Percentiles rank a stretch among this genome's conserved stretches.
Evolutionary conservation across 352 stramenopile genomes (phyloP).

Genomic region (Pelagophyceae sp.): DNA sequence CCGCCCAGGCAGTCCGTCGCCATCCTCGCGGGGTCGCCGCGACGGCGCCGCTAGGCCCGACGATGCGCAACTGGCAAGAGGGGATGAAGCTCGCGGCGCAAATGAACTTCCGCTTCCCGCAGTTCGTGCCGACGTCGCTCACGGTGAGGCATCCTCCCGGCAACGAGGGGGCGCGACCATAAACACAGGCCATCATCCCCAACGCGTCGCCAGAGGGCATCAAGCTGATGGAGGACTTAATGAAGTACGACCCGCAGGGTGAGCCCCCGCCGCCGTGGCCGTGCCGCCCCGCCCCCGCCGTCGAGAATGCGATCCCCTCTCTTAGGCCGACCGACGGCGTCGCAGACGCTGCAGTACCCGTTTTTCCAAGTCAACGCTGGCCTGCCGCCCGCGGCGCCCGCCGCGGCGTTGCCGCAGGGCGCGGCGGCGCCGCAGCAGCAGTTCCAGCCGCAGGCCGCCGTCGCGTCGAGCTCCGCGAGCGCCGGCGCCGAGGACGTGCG

Average conservation of each 20-base stretch:
- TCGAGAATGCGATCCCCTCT: too few relatives aligned
- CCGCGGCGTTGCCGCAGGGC: background rate
- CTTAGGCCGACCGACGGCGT: constrained; percentile 79
- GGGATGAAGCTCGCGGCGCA: constrained; percentile 77
- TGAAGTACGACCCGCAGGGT: constrained; percentile 83
- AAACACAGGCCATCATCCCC: constrained; percentile 71
- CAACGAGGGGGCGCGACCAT: background rate
- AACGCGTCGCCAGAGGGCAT: constrained; percentile 72
- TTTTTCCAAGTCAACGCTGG: constrained; percentile 66
- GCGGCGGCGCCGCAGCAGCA: background rate
- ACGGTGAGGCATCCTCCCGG: constrained; percentile 15
- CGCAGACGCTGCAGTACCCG: constrained; percentile 81
- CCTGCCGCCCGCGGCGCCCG: constrained; percentile 14
- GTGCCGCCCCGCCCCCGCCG: too few relatives aligned
- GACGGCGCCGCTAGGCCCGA: too few relatives aligned
- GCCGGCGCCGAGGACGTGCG: background rate
- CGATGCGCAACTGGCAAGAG: constrained; percentile 76
- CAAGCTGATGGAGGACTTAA: constrained; percentile 78
- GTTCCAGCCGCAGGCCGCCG: background rate
- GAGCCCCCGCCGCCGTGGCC: too few relatives aligned
- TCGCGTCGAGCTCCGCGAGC: background rate
- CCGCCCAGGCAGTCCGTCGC: too few relatives aligned
- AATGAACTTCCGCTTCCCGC: constrained; percentile 89
- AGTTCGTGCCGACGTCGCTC: constrained; percentile 79
- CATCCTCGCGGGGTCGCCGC: constrained; percentile 38